phyloP scores from a whole-genome alignment of 495 filamentous ascomycete species.

The Achaetomiella virescens region DNA sequence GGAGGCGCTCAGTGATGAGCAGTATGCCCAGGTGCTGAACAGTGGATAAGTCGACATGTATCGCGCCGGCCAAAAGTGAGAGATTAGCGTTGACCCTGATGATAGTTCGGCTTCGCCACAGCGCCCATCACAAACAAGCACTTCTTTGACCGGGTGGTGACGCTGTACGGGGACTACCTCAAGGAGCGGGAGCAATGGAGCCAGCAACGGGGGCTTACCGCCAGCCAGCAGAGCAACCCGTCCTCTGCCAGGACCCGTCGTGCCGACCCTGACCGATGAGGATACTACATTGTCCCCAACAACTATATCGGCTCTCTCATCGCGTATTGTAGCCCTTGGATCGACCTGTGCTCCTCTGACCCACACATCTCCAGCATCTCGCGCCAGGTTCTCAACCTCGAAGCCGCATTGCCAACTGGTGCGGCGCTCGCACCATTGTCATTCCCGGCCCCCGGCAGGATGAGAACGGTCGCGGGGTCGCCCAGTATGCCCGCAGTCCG shows the following conservation, averaged over 20 bases:
- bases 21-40: slow-evolving; percentile 63
- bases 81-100: slow-evolving; percentile 5
- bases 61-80: neutral
- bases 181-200: slow-evolving; percentile 24
- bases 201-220: slow-evolving; percentile 14
- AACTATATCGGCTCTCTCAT: slow-evolving; percentile 65
- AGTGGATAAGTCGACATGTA: slow-evolving; percentile 41
- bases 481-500: slow-evolving; percentile 83
- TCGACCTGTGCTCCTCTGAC: slow-evolving; percentile 79
- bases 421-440: slow-evolving; percentile 76
- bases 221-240: slow-evolving; percentile 21
- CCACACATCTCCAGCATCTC: slow-evolving; percentile 76
- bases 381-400: slow-evolving; percentile 79
- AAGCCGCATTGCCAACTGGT: slow-evolving; percentile 90
- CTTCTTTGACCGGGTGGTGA: slow-evolving; percentile 72
- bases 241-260: slow-evolving; percentile 43
- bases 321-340: slow-evolving; percentile 76
- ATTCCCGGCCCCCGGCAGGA: slow-evolving; percentile 63
- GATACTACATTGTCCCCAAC: slow-evolving; percentile 72
- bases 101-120: slow-evolving; percentile 88
- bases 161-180: slow-evolving; percentile 54
- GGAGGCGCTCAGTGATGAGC: slow-evolving; percentile 53
- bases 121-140: slow-evolving; percentile 76
- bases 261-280: slow-evolving; percentile 62
- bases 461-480: slow-evolving; percentile 36